Evolutionary conservation across 2,329 filamentous ascomycete genomes (phyloP), one percentile per base, ranked within the genome.

Genomic region (Capronia coronata): DNA sequence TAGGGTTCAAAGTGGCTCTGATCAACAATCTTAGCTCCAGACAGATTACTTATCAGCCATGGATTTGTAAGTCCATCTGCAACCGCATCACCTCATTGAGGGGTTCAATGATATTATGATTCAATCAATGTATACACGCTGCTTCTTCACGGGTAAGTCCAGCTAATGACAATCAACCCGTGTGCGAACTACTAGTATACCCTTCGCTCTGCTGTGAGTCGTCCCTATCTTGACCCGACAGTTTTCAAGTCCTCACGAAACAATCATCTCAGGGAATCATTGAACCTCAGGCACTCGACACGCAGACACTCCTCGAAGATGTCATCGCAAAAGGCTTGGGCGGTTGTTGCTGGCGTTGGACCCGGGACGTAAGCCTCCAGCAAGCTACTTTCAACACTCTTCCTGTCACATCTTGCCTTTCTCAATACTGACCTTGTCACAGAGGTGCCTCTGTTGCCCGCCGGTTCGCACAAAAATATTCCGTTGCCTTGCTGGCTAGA

Each of bases 361-460:
- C 68, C 71, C 32, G 71, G 71, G 42, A 73, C 70, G 32, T 61
- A 51, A 55, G 57, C 47, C 34, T 46, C 27, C 22, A n/a, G 7
- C 11, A n/a, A 32, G 29, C 29, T 8, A n/a, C n/a, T n/a, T n/a
- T n/a, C 29, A 32, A n/a, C 29, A 7, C 7, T 32, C 29, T 32
- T 32, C 7, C 29, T 32, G 3, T 32, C 7, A 32, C 11, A 32
- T 6, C n/a, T n/a, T 32, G 29, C 7, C n/a, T n/a, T 32, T 6
- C 11, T 32, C 7, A 34, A 35, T 32, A 13, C 38, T 27, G 18
- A 37, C 19, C 32, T 44, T 13, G 25, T 16, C 9, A 29, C 39
- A 64, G 75, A n/a, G 80, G 80, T 21, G 78, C 79, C 11, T 72
- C 77, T 1, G 74, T 83, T 11, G 79, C 80, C 25, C 73, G 78